These are phyloP conservation scores for Peltaster fructicola DNA, from an alignment of 2,329 filamentous ascomycete species.

Conservation along the genomic window DNA sequence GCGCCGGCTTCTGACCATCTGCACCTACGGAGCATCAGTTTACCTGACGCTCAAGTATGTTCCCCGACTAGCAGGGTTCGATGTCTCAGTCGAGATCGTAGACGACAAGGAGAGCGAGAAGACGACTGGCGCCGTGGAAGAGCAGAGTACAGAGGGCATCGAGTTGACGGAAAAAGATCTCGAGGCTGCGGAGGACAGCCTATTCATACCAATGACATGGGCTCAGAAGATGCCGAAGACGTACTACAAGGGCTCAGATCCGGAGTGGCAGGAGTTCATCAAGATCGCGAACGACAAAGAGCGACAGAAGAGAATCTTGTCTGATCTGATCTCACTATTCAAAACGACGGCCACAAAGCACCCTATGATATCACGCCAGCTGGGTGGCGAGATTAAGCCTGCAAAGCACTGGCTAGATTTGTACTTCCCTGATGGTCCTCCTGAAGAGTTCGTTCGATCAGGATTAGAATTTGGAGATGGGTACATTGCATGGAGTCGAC, in stretches of 20 bases:
- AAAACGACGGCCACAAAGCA: slow-evolving; percentile 16
- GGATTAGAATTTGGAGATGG: slow-evolving; percentile 25
- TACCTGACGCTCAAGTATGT: too few species aligned
- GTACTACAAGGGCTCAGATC: slow-evolving; percentile 33
- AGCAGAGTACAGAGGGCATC: too few species aligned
- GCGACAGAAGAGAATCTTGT: slow-evolving; percentile 23
- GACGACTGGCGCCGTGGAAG: slow-evolving; percentile 11
- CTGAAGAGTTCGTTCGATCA: slow-evolving; percentile 29
- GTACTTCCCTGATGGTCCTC: slow-evolving; percentile 30
- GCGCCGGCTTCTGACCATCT: slow-evolving; percentile 10
- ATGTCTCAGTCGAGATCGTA: slow-evolving; percentile 15
- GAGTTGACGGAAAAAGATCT: slow-evolving; percentile 5
- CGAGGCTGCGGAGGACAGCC: slow-evolving; percentile 18
- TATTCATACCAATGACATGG: slow-evolving; percentile 33
- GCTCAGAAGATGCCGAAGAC: slow-evolving; percentile 23
- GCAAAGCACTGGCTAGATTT: slow-evolving; percentile 32
- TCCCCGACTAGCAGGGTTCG: too few species aligned
- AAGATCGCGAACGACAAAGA: slow-evolving; percentile 26
- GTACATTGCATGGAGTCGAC: slow-evolving; percentile 24
- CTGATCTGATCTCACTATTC: slow-evolving; percentile 22
- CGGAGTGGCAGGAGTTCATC: slow-evolving; percentile 35
- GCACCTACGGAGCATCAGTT: too few species aligned
- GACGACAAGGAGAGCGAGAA: slow-evolving; percentile 10
- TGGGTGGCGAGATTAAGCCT: slow-evolving; percentile 24
- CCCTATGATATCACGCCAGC: slow-evolving; percentile 13